phyloP scores from a whole-genome alignment of 441 rosid genomes.

The Gossypium schwendimanii region DNA sequence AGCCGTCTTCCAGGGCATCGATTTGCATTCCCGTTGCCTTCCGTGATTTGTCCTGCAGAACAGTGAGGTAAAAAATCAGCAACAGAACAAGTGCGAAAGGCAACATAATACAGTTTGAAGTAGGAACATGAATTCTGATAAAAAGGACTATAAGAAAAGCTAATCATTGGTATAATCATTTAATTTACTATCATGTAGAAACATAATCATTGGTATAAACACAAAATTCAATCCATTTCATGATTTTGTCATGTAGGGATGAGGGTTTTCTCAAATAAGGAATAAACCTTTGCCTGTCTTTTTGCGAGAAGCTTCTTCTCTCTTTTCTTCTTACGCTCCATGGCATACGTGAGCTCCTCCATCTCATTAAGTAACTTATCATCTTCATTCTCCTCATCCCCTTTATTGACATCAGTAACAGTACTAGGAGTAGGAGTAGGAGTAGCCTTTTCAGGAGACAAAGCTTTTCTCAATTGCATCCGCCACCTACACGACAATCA shows the following conservation, averaged over 20 bases:
- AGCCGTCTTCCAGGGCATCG: conserved; percentile 83
- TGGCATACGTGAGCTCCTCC: conserved; percentile 74
- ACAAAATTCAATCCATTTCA: not conserved
- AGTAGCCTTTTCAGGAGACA: conserved; percentile 57
- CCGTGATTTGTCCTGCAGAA: conserved; percentile 65
- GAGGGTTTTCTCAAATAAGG: not conserved
- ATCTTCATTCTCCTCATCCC: conserved; percentile 56
- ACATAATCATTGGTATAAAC: not conserved
- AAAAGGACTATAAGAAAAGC: not conserved
- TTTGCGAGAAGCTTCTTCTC: conserved; percentile 66
- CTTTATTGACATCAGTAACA: conserved; percentile 32
- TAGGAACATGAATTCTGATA: not conserved
- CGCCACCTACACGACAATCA: conserved; percentile 59
- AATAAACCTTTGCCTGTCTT: conserved; percentile 67
- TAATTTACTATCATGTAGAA: not conserved
- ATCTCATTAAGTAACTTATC: conserved; percentile 81
- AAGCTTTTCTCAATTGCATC: conserved; percentile 64
- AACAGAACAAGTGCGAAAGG: not conserved
- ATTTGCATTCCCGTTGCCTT: conserved; percentile 73
- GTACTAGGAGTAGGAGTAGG: conserved; percentile 16
- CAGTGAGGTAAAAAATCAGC: not conserved
- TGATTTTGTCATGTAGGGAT: not conserved
- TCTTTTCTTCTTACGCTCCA: conserved; percentile 72
- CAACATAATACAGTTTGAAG: conserved; percentile 2
- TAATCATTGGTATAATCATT: not conserved